Evolutionary conservation across 2,329 filamentous ascomycete genomes (phyloP).

Genomic region (Alternaria rosae): DNA sequence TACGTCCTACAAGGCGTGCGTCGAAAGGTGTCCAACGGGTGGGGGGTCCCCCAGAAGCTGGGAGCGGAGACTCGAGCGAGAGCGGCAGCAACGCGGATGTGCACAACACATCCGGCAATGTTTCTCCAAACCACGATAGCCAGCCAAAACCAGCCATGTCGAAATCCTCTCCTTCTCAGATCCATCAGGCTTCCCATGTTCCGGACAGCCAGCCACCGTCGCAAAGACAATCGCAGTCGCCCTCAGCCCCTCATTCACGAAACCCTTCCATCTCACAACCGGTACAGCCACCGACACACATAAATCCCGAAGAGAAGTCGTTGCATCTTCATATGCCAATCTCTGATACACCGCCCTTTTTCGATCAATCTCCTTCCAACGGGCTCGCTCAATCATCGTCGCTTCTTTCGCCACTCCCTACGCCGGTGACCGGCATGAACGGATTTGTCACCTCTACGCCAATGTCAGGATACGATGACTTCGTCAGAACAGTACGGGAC

Average conservation of each 20-base stretch:
- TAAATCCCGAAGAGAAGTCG: constrained; percentile 44
- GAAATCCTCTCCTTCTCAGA: constrained; percentile 32
- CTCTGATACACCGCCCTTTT: constrained; percentile 48
- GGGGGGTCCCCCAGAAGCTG: constrained; percentile 30
- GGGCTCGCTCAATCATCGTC: constrained; percentile 38
- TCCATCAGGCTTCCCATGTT: constrained; percentile 22
- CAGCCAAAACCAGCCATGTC: constrained; percentile 32
- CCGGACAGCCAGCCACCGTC: constrained; percentile 25
- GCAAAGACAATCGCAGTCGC: constrained; percentile 43
- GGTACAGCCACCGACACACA: constrained; percentile 39
- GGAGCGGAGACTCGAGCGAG: constrained; percentile 46
- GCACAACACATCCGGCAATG: constrained; percentile 41
- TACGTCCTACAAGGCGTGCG: constrained; percentile 57
- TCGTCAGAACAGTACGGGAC: constrained; percentile 50
- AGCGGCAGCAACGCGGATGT: constrained; percentile 40
- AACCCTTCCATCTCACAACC: constrained; percentile 44
- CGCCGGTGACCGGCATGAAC: constrained; percentile 48
- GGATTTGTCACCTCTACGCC: constrained; percentile 55
- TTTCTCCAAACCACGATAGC: constrained; percentile 44
- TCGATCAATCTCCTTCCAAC: constrained; percentile 52
- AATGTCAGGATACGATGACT: constrained; percentile 57
- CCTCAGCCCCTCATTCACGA: constrained; percentile 40
- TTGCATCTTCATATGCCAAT: constrained; percentile 34
- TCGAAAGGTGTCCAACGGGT: constrained; percentile 52
- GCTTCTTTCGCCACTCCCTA: constrained; percentile 50